A percentile compares a stretch with the other conserved stretches of the same genome.
phyloP scores from a whole-genome alignment of 1,139 yeast genomes.

The Scheffersomyces cryptocercus region DNA sequence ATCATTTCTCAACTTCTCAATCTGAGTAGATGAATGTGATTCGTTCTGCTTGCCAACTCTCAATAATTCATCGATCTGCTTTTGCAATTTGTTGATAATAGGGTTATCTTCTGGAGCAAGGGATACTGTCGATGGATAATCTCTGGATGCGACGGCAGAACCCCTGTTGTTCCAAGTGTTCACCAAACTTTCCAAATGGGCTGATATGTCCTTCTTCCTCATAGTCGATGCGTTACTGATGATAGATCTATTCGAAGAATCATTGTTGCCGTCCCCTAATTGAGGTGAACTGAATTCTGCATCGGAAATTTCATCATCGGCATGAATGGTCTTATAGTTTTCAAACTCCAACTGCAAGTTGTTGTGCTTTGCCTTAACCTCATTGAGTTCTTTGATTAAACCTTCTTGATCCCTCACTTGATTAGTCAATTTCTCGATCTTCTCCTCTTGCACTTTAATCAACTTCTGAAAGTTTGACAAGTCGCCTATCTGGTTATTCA shows the following conservation, averaged over 20 bases:
- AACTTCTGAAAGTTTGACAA: conserved; percentile 55
- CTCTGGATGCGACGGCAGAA: conserved; percentile 10
- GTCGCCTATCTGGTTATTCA: conserved; percentile 57
- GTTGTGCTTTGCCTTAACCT: conserved; percentile 49
- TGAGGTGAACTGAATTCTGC: conserved; percentile 14
- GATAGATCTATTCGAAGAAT: conserved; percentile 24
- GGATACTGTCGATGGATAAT: conserved; percentile 2
- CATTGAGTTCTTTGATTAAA: conserved; percentile 47
- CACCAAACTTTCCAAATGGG: conserved; percentile 42
- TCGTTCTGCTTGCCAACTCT: conserved; percentile 41
- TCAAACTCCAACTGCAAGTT: conserved; percentile 47
- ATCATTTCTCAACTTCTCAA: conserved; percentile 37
- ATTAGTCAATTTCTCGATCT: conserved; percentile 40
- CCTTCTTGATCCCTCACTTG: conserved; percentile 47
- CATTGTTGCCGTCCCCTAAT: conserved; percentile 12
- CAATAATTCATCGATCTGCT: conserved; percentile 50
- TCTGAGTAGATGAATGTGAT: conserved; percentile 30
- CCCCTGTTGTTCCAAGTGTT: conserved; percentile 31
- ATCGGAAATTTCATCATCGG: conserved; percentile 34
- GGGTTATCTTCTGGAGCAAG: conserved; percentile 17
- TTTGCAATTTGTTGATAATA: conserved; percentile 42
- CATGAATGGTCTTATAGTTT: conserved; percentile 39
- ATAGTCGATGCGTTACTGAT: conserved; percentile 22
- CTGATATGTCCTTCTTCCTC: conserved; percentile 37
- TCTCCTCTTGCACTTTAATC: conserved; percentile 54